These are phyloP conservation scores for Ganoderma boninense DNA, from an alignment of 1,284 basidiomycete species.

Conservation along the genomic window DNA sequence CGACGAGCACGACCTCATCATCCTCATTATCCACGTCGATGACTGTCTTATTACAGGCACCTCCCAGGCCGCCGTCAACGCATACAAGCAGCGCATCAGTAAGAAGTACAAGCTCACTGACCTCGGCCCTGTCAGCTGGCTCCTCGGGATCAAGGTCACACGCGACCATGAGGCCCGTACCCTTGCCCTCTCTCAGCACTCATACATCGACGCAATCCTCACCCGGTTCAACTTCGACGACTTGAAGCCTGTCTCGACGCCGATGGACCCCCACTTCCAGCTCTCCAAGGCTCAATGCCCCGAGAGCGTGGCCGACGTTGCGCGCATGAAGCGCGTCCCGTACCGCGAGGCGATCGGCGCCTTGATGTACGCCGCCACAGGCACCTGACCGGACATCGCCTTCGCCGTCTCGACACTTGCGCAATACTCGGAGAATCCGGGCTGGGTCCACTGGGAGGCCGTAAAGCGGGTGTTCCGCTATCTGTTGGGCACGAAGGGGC, in stretches of 20 bases:
- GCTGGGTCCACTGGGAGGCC: too few species aligned
- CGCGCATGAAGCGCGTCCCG: constrained; percentile 18
- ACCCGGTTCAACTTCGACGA: constrained; percentile 36
- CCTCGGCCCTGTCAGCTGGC: constrained; percentile 34
- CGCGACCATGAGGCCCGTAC: constrained; percentile 34
- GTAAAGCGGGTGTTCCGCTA: constrained; percentile 25
- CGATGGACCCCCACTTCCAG: constrained; percentile 26
- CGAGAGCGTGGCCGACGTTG: constrained; percentile 8
- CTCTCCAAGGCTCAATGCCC: constrained; percentile 29
- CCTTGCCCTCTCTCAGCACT: constrained; percentile 38
- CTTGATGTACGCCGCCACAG: constrained; percentile 25
- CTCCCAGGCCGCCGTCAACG: constrained; percentile 24
- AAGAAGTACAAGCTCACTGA: constrained; percentile 41
- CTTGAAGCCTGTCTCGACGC: constrained; percentile 35
- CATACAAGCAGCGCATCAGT: constrained; percentile 37
- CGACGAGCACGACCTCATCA: constrained; percentile 3
- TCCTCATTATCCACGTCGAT: constrained; percentile 31
- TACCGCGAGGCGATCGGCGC: constrained; percentile 18
- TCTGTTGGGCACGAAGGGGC: constrained; percentile 12
- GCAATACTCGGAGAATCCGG: constrained; percentile 7
- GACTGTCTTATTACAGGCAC: constrained; percentile 38
- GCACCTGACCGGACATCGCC: constrained; percentile 23
- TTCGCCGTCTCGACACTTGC: constrained; percentile 16
- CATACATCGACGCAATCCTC: constrained; percentile 38
- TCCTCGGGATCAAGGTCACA: constrained; percentile 36